These are phyloP conservation scores for Aspergillus bridgeri DNA, from an alignment of 495 filamentous ascomycete genomes.

Conservation along the genomic window DNA sequence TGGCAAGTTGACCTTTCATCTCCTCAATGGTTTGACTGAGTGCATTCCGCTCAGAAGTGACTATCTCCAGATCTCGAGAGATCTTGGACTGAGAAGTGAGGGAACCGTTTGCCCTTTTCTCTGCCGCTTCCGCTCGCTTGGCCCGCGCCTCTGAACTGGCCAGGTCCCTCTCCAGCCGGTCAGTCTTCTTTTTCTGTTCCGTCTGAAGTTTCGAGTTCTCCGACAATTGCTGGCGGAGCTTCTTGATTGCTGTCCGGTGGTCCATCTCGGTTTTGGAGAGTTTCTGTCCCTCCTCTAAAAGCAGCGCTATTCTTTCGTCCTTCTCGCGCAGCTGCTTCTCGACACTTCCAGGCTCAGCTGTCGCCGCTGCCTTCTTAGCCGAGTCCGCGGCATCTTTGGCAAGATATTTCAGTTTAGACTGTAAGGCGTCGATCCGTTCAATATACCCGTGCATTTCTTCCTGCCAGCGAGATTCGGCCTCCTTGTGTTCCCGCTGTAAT, in stretches of 20 bases:
- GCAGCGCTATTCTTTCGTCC: conserved; percentile 80
- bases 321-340: conserved; percentile 83
- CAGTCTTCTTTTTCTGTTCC: conserved; percentile 51
- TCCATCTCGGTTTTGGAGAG: conserved; percentile 81
- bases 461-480: conserved; percentile 61
- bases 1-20: conserved; percentile 66
- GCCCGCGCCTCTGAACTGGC: conserved; percentile 54
- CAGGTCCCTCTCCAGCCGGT: conserved; percentile 64
- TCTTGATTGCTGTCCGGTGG: conserved; percentile 78
- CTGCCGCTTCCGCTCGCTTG: conserved; percentile 62
- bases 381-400: conserved; percentile 72
- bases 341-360: conserved; percentile 56
- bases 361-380: conserved; percentile 59
- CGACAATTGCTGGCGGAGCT: conserved; percentile 65
- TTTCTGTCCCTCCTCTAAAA: conserved; percentile 91
- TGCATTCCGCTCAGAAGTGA: conserved; percentile 62
- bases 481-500: conserved; percentile 55
- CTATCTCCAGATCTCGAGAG: conserved; percentile 65
- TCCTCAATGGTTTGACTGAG: conserved; percentile 64
- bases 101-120: conserved; percentile 62
- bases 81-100: conserved; percentile 61
- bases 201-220: conserved; percentile 50
- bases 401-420: conserved; percentile 85
- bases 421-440: conserved; percentile 88
- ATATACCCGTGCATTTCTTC: conserved; percentile 79